Conservation (phyloP, 805 yeast genomes). For the Pichia exigua region DNA sequence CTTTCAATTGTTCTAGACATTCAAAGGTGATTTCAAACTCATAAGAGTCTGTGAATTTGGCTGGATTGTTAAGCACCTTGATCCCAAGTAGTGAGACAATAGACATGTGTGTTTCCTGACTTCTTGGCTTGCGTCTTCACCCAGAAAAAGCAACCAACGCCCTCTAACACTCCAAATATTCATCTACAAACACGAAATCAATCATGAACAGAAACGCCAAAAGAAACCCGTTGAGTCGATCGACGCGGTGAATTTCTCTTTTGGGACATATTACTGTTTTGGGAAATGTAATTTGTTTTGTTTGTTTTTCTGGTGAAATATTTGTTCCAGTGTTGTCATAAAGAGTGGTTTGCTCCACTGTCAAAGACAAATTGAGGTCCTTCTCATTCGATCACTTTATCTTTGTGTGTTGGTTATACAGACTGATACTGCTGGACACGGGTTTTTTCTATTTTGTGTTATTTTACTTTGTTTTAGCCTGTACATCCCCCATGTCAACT, state of each 20-base stretch:
- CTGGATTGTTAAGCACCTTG: constrained; percentile 90
- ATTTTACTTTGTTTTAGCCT: too few species aligned
- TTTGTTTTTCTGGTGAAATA: neutral
- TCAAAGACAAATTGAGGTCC: too few species aligned
- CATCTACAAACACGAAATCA: neutral
- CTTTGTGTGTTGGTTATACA: too few species aligned
- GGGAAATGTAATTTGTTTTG: neutral
- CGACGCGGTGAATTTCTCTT: neutral
- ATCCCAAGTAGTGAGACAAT: constrained; percentile 89
- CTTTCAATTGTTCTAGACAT: constrained; percentile 85
- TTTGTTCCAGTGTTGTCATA: neutral
- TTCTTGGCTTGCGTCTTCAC: neutral
- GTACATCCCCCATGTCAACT: neutral
- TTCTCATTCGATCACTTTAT: too few species aligned
- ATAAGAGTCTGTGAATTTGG: constrained; percentile 85
- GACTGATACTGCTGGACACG: too few species aligned
- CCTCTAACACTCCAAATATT: neutral
- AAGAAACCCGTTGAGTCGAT: neutral
- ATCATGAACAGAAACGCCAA: neutral
- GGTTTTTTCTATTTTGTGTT: too few species aligned
- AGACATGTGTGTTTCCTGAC: constrained; percentile 49
- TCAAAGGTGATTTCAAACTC: constrained; percentile 97
- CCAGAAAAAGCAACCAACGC: neutral
- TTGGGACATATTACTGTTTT: neutral
- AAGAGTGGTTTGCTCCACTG: too few species aligned